These are phyloP conservation scores for Lodderomyces metapsilosis DNA, from an alignment of 1,139 yeast species.

Conservation along the genomic window DNA sequence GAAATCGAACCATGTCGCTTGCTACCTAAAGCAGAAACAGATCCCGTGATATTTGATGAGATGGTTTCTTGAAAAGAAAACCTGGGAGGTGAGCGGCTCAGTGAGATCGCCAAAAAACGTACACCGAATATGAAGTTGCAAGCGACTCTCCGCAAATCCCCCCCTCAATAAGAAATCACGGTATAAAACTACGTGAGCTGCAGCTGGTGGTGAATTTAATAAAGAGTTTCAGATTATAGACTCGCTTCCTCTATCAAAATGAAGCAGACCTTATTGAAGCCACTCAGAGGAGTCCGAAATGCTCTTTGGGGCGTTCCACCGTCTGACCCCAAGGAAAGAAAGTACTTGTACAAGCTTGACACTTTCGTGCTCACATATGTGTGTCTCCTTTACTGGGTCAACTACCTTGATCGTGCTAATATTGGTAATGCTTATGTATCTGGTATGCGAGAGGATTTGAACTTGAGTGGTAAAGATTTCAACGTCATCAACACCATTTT, in stretches of 20 bases:
- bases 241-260: neutral
- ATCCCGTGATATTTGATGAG: neutral
- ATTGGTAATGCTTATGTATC: conserved; percentile 58
- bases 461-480: conserved; percentile 47
- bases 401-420: conserved; percentile 47
- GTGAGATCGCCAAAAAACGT: neutral
- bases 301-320: conserved; percentile 14
- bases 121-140: neutral
- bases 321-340: conserved; percentile 35
- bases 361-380: conserved; percentile 56
- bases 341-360: conserved; percentile 49
- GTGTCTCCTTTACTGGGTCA: conserved; percentile 55
- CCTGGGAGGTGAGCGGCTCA: neutral
- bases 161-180: neutral
- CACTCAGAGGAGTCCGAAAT: neutral
- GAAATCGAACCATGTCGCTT: neutral
- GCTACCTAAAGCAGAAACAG: neutral
- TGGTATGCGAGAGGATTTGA: conserved; percentile 56
- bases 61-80: neutral
- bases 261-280: neutral
- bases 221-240: neutral
- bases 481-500: conserved; percentile 55
- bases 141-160: neutral
- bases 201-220: neutral
- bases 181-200: neutral